Evolutionary conservation across 768 basidiomycete species (phyloP), one percentile per base, ranked within the genome.

Genomic region (Amanita exitialis): DNA sequence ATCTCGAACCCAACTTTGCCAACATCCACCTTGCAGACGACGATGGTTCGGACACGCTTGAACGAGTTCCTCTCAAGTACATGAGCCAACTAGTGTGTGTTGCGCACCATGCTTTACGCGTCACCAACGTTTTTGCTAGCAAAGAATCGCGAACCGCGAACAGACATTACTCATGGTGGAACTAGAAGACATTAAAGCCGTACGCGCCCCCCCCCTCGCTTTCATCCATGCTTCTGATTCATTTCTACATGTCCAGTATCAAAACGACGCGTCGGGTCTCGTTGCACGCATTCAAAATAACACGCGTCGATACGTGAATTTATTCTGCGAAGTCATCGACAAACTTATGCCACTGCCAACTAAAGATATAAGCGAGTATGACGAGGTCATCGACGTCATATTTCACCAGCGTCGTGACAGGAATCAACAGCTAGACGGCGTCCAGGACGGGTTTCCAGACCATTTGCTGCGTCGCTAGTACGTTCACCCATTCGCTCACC

Each of bases 301-400:
- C 64, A 79, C 93, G 20, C 82, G 90, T 56, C 90, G 95, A 60
- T 99, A 98, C 68, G 78, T 90, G 56, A 75, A 75, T 55, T 73
- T 99, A 18, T 97, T 98, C 71, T 80, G 83, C 57, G 86, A 91
- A 61, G 91, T 88, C 42, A 79, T 97, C 49, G 96, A 99, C 74
- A 78, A 80, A 55, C 75, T 95, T 49, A 82, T 97, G 77, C 94
- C 93, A 13, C 71, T 74, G 34, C 90, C 93, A 10, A 93, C 88
- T 7, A 86, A 83, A 62, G 93, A 96, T 58, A 88, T 97, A 54
- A 85, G 82, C 52, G 83, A 90, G 55, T 80, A 91, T 36, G 88
- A 91, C 55, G 96, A 99, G 65, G 94, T 97, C 44, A 88, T 97
- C 36, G 96, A 99, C 66, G 83, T 98, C 4, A 96, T 99, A 53